Conservation (phyloP, 441 rosid species). For the Raphanus hybrid region DNA sequence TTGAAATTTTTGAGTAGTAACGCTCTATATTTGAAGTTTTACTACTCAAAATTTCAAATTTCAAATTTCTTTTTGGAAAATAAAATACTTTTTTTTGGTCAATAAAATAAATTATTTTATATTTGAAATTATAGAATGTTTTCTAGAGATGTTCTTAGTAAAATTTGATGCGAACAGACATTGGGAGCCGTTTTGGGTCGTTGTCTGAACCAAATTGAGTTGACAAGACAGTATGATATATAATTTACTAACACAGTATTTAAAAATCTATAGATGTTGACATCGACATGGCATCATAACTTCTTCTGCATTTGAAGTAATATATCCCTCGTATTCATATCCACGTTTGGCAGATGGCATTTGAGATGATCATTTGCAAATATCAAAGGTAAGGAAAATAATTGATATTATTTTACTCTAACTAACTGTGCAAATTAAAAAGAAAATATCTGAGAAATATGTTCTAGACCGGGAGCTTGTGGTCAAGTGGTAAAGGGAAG, state of each 20-base stretch:
- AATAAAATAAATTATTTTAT: too few species aligned
- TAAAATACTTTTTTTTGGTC: too few species aligned
- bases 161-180: background rate
- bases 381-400: background rate
- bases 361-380: background rate
- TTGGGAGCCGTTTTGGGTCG: background rate
- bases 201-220: conserved; percentile 2
- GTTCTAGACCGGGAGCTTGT: too few species aligned
- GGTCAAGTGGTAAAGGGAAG: too few species aligned
- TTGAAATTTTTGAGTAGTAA: too few species aligned
- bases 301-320: conserved; percentile 10
- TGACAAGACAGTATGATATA: background rate
- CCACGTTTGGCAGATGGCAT: conserved; percentile 8
- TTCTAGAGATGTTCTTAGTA: too few species aligned
- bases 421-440: background rate
- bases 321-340: conserved; percentile 4
- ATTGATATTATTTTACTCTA: background rate
- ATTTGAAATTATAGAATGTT: too few species aligned
- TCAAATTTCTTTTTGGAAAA: too few species aligned
- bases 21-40: too few species aligned
- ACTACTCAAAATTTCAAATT: too few species aligned
- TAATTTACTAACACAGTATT: background rate
- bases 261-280: conserved; percentile 1
- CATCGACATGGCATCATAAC: conserved; percentile 10
- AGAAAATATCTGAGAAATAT: background rate